Base-by-base conservation (phyloP, 2,329 filamentous ascomycete species). In the Metarhizium album region DNA sequence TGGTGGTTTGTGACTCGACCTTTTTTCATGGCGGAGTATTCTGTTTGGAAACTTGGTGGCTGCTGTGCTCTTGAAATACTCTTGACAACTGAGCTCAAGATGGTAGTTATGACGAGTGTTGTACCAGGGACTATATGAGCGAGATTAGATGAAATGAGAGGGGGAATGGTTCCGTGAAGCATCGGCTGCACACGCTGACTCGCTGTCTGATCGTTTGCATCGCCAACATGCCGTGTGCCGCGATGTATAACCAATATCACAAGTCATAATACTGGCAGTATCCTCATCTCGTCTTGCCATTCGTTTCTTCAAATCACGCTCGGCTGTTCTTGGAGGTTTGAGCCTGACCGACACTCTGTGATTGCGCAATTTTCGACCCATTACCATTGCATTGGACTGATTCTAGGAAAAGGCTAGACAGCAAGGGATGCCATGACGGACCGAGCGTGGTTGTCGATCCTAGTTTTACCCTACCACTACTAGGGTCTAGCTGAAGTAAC, bases 361-460 rank as follows among this genome's bases (percentile, higher is more conserved):
- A 43, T 16, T 43, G 13, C 40, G 40, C 18, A 18, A 11, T 8
- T 6, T 38, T n/a, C 35, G 16, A 38, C 35, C 7, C 16, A 38
- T 38, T 38, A 14, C 16, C 4, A n/a, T 29, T 29, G 27, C 27
- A 29, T 29, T 11, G 18, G 18, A 11, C 16, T 20, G 16, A 20
- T 40, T 29, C 37, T 18, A 7, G 20, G n/a, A 18, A 40, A 20
- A 40, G n/a, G 37, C n/a, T 20, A 2, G 11, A 14, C 5, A 18
- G 13, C n/a, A 5, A 20, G 9, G 20, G 20, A 40, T 40, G n/a
- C 27, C 3, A 4, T 9, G 8, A 23, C 24, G 43, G 43, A 42
- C 35, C 48, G 48, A 50, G 33, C 48, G 20, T 31, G 24, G 22
- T 35, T 43, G 43, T 42, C 29, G 24, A 46, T 50, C 48, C n/a